Conservation (phyloP, 495 filamentous ascomycete genomes). For the Tuber microsphaerosporum region DNA sequence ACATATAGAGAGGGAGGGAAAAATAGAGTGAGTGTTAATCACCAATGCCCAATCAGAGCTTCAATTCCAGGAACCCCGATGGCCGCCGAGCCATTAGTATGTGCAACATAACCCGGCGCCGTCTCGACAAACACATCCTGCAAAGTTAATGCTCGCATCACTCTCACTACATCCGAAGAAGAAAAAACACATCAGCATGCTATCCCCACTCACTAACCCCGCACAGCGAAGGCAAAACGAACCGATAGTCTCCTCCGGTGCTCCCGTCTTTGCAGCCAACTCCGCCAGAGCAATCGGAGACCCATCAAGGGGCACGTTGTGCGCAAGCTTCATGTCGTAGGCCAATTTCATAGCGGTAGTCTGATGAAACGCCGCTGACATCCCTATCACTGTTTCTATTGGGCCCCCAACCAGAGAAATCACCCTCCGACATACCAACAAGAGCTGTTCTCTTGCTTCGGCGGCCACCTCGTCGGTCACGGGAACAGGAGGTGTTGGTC, state of each 20-base stretch:
- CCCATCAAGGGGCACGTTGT: slow-evolving; percentile 6
- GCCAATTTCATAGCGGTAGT: slow-evolving; percentile 2
- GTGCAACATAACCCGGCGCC: slow-evolving; percentile 9
- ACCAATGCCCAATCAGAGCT: not conserved
- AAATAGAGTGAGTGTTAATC: not conserved
- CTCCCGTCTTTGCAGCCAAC: slow-evolving; percentile 9
- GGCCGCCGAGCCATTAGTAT: slow-evolving; percentile 5
- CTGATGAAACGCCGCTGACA: not conserved
- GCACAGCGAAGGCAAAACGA: not conserved
- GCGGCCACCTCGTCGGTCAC: slow-evolving; percentile 2
- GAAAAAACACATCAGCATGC: not conserved
- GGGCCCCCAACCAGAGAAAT: slow-evolving; percentile 11
- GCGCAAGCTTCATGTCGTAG: slow-evolving; percentile 6
- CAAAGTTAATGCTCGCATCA: slow-evolving; percentile 10
- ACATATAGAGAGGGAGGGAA: not conserved
- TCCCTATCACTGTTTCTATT: not conserved
- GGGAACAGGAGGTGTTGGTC: slow-evolving; percentile 5
- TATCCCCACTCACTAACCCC: not conserved
- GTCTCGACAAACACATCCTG: slow-evolving; percentile 13
- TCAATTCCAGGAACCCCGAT: not conserved
- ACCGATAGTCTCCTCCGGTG: slow-evolving; percentile 5
- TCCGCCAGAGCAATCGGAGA: slow-evolving; percentile 2
- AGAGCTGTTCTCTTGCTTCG: slow-evolving; percentile 7
- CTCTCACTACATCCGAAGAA: not conserved
- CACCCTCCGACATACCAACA: slow-evolving; percentile 8